Conservation (phyloP, 208 protist genomes). For the Leptomonas seymouri region DNA sequence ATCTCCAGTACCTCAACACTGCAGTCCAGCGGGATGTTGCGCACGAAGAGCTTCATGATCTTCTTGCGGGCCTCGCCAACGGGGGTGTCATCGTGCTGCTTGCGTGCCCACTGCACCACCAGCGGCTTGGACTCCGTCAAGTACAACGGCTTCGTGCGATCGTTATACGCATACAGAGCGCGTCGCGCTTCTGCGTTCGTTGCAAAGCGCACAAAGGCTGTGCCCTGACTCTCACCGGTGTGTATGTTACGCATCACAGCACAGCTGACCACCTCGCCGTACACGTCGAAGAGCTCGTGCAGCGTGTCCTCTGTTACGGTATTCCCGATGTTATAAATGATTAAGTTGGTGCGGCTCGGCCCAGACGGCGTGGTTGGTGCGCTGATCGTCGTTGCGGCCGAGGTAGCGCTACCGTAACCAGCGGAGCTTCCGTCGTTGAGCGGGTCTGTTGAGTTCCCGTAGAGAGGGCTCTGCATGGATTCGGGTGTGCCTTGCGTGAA, state of each 20-base stretch:
- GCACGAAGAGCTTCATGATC: slow-evolving; percentile 83
- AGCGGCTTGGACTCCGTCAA: slow-evolving; percentile 32
- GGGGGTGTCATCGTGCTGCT: slow-evolving; percentile 68
- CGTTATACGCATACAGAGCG: slow-evolving; percentile 48
- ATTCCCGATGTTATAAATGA: slow-evolving; percentile 53
- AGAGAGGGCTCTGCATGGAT: neutral
- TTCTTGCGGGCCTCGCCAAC: slow-evolving; percentile 62
- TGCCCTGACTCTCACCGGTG: slow-evolving; percentile 72
- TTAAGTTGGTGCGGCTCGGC: slow-evolving; percentile 61
- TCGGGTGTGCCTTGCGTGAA: neutral
- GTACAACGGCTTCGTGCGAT: slow-evolving; percentile 15
- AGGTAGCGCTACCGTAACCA: neutral
- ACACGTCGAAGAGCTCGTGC: slow-evolving; percentile 43
- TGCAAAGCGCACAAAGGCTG: slow-evolving; percentile 78
- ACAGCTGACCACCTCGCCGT: slow-evolving; percentile 58
- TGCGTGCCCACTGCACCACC: slow-evolving; percentile 68
- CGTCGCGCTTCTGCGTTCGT: slow-evolving; percentile 44
- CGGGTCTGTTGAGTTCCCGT: neutral
- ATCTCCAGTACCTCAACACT: slow-evolving; percentile 35
- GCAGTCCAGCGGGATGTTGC: slow-evolving; percentile 69
- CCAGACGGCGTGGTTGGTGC: slow-evolving; percentile 17
- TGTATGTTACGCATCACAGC: slow-evolving; percentile 81
- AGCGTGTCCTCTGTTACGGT: slow-evolving; percentile 44
- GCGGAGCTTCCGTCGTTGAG: neutral
- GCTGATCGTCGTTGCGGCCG: neutral